Evolutionary conservation across 73 alveolate genomes (phyloP).

Genomic region (Uronychia binucleata): DNA sequence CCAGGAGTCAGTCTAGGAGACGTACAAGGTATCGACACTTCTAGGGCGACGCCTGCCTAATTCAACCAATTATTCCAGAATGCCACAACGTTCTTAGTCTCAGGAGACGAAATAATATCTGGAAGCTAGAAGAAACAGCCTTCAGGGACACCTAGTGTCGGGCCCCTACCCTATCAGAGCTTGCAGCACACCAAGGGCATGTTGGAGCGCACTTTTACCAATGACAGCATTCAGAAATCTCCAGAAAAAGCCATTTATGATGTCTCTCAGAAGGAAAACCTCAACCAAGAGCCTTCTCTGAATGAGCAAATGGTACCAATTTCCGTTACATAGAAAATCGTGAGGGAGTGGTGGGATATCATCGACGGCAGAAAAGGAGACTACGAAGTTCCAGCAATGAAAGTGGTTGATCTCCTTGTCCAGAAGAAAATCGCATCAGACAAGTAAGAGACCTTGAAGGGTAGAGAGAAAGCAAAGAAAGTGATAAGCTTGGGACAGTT

Average conservation of each 20-base stretch:
- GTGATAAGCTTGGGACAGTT: conserved; percentile 27
- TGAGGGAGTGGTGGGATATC: conserved; percentile 52
- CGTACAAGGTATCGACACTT: too few species aligned
- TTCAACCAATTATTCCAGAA: background rate
- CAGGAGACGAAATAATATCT: background rate
- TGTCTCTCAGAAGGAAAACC: too few species aligned
- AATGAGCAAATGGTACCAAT: conserved; percentile 50
- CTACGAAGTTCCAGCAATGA: conserved; percentile 28
- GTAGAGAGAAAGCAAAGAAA: conserved; percentile 18
- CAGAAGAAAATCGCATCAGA: conserved; percentile 58
- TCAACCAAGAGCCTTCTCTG: conserved; percentile 12
- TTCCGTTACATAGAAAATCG: conserved; percentile 3
- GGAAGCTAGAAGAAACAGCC: too few species aligned
- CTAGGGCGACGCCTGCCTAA: too few species aligned
- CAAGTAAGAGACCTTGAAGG: background rate
- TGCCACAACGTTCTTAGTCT: background rate
- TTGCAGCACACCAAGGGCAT: too few species aligned
- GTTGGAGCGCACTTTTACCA: too few species aligned
- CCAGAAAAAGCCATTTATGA: too few species aligned
- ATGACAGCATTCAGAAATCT: too few species aligned
- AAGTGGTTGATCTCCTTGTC: conserved; percentile 43
- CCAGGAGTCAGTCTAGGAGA: too few species aligned
- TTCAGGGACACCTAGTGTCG: too few species aligned
- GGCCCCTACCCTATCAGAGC: too few species aligned
- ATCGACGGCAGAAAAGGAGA: conserved; percentile 32